Percentiles rank a stretch among this genome's conserved stretches.
Conservation (phyloP, 108 stramenopile genomes). For the Aurantiochytrium sp. region DNA sequence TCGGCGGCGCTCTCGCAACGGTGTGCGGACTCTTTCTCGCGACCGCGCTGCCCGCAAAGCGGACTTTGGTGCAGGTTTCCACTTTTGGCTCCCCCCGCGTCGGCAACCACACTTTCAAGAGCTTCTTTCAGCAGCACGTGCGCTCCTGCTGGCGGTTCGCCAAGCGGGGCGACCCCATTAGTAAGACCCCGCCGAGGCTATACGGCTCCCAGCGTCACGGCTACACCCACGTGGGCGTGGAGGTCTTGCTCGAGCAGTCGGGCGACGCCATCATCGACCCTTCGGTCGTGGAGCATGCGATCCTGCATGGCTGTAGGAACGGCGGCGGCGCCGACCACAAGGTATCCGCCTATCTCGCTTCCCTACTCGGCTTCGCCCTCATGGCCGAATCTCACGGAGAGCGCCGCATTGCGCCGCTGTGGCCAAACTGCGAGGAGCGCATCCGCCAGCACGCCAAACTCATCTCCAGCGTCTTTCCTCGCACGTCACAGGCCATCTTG, state of each 20-base stretch:
- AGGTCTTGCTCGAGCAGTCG: neutral
- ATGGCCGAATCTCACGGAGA: no score
- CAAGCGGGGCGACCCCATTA: neutral
- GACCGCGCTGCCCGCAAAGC: neutral
- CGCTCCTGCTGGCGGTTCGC: neutral
- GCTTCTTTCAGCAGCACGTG: neutral
- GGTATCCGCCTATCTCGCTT: neutral
- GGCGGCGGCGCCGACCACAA: conserved; percentile 10
- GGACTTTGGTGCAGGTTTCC: neutral
- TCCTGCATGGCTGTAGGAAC: neutral
- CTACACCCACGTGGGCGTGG: conserved; percentile 11
- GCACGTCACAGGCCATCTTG: neutral
- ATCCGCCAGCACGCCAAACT: neutral
- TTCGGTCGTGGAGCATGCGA: neutral
- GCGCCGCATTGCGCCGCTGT: neutral
- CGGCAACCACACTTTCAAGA: neutral
- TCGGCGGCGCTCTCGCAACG: neutral
- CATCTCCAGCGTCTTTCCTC: neutral
- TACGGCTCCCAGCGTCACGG: neutral
- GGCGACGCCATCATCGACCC: conserved; percentile 7
- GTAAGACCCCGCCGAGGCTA: neutral
- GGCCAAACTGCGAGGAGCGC: neutral
- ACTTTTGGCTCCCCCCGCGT: conserved; percentile 4
- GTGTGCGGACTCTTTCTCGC: neutral
- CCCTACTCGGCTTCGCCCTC: neutral